Evolutionary conservation across 2,329 filamentous ascomycete species (phyloP).

Genomic region (Ophiostoma piceae): DNA sequence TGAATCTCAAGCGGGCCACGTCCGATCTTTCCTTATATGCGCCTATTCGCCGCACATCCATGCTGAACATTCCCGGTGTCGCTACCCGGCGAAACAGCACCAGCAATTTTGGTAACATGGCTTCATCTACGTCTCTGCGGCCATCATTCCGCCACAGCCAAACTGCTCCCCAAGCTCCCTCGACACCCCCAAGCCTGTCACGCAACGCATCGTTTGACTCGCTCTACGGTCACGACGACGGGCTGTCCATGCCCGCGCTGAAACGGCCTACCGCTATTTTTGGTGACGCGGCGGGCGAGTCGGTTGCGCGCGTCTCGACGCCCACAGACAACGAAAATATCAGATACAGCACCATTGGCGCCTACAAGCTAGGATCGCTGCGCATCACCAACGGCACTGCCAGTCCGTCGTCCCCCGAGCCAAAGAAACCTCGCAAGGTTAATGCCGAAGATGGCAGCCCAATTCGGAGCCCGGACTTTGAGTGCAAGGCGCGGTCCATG

Average conservation of each 20-base stretch:
- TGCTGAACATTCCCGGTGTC: slow-evolving; percentile 46
- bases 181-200: slow-evolving; percentile 38
- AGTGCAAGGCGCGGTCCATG: slow-evolving; percentile 15
- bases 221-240: slow-evolving; percentile 6
- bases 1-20: slow-evolving; percentile 33
- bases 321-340: slow-evolving; percentile 45
- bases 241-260: slow-evolving; percentile 36
- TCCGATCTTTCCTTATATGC: slow-evolving; percentile 47
- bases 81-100: slow-evolving; percentile 40
- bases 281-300: neutral
- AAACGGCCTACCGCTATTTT: neutral
- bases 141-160: slow-evolving; percentile 29
- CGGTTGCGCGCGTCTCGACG: slow-evolving; percentile 38
- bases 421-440: neutral
- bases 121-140: slow-evolving; percentile 26
- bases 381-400: slow-evolving; percentile 56
- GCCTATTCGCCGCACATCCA: slow-evolving; percentile 45
- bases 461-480: neutral
- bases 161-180: slow-evolving; percentile 34
- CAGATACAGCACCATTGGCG: slow-evolving; percentile 54
- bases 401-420: slow-evolving; percentile 40
- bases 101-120: slow-evolving; percentile 24
- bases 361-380: slow-evolving; percentile 57
- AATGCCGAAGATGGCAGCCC: neutral
- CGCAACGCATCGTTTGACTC: slow-evolving; percentile 30